These are phyloP conservation scores for Strombidium stylifer DNA, from an alignment of 73 alveolate genomes.

Conservation along the genomic window DNA sequence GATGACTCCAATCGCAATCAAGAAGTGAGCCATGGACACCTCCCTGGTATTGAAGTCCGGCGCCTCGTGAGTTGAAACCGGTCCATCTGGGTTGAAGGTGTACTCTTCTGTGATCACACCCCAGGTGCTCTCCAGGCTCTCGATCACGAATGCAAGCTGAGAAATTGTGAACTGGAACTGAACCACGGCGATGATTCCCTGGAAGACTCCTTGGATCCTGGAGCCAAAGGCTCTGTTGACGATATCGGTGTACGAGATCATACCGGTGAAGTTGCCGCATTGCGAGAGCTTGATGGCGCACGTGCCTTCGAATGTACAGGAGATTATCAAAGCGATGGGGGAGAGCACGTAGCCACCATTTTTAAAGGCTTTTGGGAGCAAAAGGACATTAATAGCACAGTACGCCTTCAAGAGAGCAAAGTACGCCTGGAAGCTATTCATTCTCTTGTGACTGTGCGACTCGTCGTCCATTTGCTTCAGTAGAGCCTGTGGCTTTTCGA, in stretches of 20 bases:
- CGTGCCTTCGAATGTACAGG: not conserved
- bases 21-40: not conserved
- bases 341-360: constrained; percentile 16
- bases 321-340: not conserved
- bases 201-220: not conserved
- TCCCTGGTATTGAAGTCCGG: not conserved
- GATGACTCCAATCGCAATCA: not conserved
- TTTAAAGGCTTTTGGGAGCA: constrained; percentile 5
- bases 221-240: constrained; percentile 6
- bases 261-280: not conserved
- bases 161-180: constrained; percentile 6
- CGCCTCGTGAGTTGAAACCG: too few relatives aligned
- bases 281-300: constrained; percentile 10
- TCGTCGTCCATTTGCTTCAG: too few relatives aligned
- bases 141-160: not conserved
- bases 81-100: too few relatives aligned
- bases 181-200: not conserved
- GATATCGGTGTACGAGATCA: not conserved
- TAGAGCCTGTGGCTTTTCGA: too few relatives aligned
- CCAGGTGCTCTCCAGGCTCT: not conserved
- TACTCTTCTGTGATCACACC: too few relatives aligned
- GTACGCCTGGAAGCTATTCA: too few relatives aligned
- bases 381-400: constrained; percentile 5
- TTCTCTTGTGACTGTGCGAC: too few relatives aligned
- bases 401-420: constrained; percentile 11